Percentiles rank a stretch among this genome's conserved stretches.
phyloP scores from a whole-genome alignment of 2,329 filamentous ascomycete species.

The Paraconiothyrium sp. region DNA sequence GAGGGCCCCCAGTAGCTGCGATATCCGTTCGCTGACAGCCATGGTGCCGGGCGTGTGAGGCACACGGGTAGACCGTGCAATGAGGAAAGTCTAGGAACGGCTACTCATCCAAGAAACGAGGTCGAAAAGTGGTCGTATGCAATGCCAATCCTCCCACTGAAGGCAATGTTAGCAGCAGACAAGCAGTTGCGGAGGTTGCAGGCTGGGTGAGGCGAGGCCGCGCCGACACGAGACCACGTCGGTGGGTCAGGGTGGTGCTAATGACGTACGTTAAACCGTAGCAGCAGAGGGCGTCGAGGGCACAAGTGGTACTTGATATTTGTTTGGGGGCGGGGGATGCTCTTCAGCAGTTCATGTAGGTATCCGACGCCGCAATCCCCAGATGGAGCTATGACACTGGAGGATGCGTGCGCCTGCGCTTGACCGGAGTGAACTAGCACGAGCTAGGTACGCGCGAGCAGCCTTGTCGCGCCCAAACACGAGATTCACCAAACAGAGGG shows the following conservation, averaged over 20 bases:
- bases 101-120: conserved; percentile 38
- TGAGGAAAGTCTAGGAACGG: conserved; percentile 24
- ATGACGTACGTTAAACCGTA: conserved; percentile 19
- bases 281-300: conserved; percentile 1
- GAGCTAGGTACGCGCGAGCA: conserved; percentile 12
- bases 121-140: conserved; percentile 24
- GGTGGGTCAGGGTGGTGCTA: conserved; percentile 10
- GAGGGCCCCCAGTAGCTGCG: conserved; percentile 52
- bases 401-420: conserved; percentile 3
- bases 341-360: conserved; percentile 34
- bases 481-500: neutral
- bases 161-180: conserved; percentile 27
- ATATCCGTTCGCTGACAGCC: conserved; percentile 53
- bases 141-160: conserved; percentile 21
- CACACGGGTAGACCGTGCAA: neutral
- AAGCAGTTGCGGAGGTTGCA: conserved; percentile 17
- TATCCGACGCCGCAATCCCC: conserved; percentile 35
- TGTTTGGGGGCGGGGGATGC: conserved; percentile 15
- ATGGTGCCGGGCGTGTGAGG: conserved; percentile 38
- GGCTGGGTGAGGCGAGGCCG: conserved; percentile 13
- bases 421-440: conserved; percentile 1
- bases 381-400: conserved; percentile 34
- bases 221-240: conserved; percentile 26
- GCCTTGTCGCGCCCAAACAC: conserved; percentile 5
- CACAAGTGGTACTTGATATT: conserved; percentile 1